Base-by-base conservation (phyloP, 2,329 filamentous ascomycete species). In the Curvularia sp. region DNA sequence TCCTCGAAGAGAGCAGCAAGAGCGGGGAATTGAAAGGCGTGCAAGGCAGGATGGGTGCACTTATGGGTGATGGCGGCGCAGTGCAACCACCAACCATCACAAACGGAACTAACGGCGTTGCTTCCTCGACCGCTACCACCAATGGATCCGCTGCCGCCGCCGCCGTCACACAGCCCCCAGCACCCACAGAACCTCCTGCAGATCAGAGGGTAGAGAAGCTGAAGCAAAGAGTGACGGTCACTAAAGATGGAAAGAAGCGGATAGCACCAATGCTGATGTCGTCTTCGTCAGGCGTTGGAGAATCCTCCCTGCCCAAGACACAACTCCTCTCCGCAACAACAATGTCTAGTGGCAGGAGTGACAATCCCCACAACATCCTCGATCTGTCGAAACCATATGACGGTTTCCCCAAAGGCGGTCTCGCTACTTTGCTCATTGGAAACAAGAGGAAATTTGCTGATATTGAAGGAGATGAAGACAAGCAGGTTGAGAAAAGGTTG, bases 191-290 rank as follows among this genome's bases (percentile, higher is more conserved):
- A 49, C 72, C 73, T 39, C 67, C 72, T 31, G 58, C 67, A 10
- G 86, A 89, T 66, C 82, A 84, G 10, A 86, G 87, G 66, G 75
- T 90, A 3, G 87, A 90, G 66, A 85, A 86, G 62, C 79, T 98
- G 63, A 98, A 98, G 78, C 92, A 94, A 62, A 86, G 95, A 52
- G 93, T 98, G 3, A 97, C 94, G 0, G 89, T 97, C 60, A 96
- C 92, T 0, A 98, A 97, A 75, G 94, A 99, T 65, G 95, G 95
- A 30, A 98, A 95, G 80, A 99, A 99, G 80, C 87, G 95, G 54
- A 94, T 99, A 55, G 91, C 93, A 4, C 95, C 95, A 1, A 83
- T 99, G 63, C 83, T 99, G 12, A 92, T 99, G 6, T 83, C 82
- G 2, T 96, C 94, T 0, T 93, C 92, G 0, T 94, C 93, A 8